Base-by-base conservation (phyloP, 805 yeast species). In the Spathaspora arborariae region DNA sequence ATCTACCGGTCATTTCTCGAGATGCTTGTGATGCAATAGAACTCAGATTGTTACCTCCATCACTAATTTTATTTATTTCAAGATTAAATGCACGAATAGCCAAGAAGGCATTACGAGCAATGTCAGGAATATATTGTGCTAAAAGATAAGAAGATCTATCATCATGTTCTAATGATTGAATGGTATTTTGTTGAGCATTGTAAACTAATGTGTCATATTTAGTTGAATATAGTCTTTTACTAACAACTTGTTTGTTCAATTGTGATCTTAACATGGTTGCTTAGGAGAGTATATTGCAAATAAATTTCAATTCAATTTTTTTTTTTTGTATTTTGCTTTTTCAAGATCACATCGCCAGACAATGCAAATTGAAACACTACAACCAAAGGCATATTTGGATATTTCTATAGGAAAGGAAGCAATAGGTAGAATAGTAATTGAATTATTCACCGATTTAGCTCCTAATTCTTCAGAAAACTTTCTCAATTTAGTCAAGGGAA, bases 81-180 rank as follows among this genome's bases (percentile, higher is more conserved):
- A 84, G 59, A 50, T 81, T 81, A 65, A 88, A 80, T 0, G 85
- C 83, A 34, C 82, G 66, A 26, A 84, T 67, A 0, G 88, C 95
- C 11, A 84, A 49, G 52, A 76, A 84, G 1, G 83, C 75, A 54
- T 82, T 81, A 51, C 83, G 72, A 1, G 84, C 76, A 9, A 81
- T 82, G 30, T 68, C 70, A 2, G 95, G 95, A 22, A 85, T 68
- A 56, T 87, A 85, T 41, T 85, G 84, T 2, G 85, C 78, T 20
- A 88, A 65, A 15, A 88, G 62, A 47, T 77, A 77, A 1, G 91
- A 79, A 8, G 88, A 82, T 15, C 84, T 64, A 62, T 86, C 94
- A 47, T 61, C 68, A 21, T 61, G 66, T 53, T 67, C 74, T 6
- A 84, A 62, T 36, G 72, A 61, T 9, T 68, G 67, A 41, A 62